Evolutionary conservation across 352 stramenopile genomes (phyloP).

Genomic region (Phytophthora kernoviae): DNA sequence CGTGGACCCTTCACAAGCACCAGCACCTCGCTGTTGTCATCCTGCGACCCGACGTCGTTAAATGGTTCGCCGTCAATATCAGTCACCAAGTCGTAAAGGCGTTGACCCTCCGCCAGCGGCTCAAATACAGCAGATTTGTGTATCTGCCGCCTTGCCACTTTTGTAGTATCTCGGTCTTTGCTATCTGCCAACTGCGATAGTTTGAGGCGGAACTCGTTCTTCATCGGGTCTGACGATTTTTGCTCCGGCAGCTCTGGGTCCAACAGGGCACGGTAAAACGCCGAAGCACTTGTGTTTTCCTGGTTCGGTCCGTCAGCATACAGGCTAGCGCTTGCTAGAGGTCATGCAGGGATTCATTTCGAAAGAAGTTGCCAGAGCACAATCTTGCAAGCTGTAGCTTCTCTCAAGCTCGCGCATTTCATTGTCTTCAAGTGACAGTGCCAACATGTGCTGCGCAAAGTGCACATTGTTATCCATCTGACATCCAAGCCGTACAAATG

Average conservation of each 20-base stretch:
- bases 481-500: conserved; percentile 74
- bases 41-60: background rate
- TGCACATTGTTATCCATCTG: conserved; percentile 80
- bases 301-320: conserved; percentile 41
- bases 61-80: conserved; percentile 1
- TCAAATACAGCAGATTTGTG: conserved; percentile 28
- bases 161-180: background rate
- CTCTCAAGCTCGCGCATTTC: conserved; percentile 45
- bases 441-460: conserved; percentile 76
- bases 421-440: conserved; percentile 54
- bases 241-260: conserved; percentile 38
- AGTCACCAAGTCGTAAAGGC: background rate
- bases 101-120: conserved; percentile 16
- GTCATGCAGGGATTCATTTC: conserved; percentile 34
- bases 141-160: background rate
- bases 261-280: conserved; percentile 57
- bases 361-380: conserved; percentile 77
- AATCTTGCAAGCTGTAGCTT: conserved; percentile 62
- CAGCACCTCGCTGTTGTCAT: conserved; percentile 29
- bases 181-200: background rate
- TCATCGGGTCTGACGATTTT: conserved; percentile 37
- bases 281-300: conserved; percentile 29
- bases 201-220: conserved; percentile 31
- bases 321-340: conserved; percentile 42
- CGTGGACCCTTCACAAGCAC: conserved; percentile 66